These are phyloP conservation scores for Nemania sp. DNA, from an alignment of 2,329 filamentous ascomycete species.

Conservation along the genomic window DNA sequence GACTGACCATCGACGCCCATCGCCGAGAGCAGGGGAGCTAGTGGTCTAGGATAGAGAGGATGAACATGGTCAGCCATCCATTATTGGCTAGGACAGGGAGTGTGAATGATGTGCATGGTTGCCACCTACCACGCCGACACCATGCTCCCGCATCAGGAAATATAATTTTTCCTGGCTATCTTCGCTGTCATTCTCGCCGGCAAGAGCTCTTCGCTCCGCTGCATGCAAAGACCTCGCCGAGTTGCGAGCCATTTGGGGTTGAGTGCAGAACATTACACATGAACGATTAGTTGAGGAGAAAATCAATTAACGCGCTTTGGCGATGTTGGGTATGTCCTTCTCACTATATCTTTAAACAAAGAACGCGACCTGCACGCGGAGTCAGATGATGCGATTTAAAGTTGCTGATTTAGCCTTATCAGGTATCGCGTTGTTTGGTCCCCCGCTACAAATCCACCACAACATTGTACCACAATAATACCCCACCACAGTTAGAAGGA, in stretches of 20 bases:
- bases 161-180: constrained; percentile 47
- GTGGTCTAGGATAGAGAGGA: constrained; percentile 40
- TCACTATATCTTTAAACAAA: constrained; percentile 18
- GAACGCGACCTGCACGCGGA: constrained; percentile 43
- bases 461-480: no score
- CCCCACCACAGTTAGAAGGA: no score
- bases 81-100: constrained; percentile 29
- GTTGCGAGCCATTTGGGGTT: constrained; percentile 40
- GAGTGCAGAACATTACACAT: constrained; percentile 23
- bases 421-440: background rate
- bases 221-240: constrained; percentile 35
- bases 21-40: constrained; percentile 36
- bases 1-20: constrained; percentile 25
- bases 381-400: constrained; percentile 47
- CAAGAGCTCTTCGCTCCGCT: constrained; percentile 39
- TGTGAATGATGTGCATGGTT: constrained; percentile 27
- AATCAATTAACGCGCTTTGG: constrained; percentile 29
- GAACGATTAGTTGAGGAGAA: constrained; percentile 3
- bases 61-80: constrained; percentile 26
- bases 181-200: constrained; percentile 47
- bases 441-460: no score
- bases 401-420: constrained; percentile 27
- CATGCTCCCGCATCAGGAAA: constrained; percentile 43
- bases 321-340: background rate
- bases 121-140: constrained; percentile 48